A percentile compares a stretch with the other conserved stretches of the same genome.
These are phyloP conservation scores for Nicotiana rustica DNA, from an alignment of 305 asterid genomes.

Conservation along the genomic window DNA sequence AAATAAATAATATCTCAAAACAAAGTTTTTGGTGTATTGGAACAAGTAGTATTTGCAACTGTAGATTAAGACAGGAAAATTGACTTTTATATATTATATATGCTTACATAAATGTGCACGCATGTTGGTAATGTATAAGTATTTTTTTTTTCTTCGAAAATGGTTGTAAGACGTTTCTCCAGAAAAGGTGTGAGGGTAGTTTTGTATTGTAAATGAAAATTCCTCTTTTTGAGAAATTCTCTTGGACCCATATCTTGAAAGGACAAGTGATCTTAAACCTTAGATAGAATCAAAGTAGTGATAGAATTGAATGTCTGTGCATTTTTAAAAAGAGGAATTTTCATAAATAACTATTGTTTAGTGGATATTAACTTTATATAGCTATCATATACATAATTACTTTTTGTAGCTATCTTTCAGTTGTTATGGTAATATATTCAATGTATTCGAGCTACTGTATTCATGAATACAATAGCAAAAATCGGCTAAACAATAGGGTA, in stretches of 20 bases:
- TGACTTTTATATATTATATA: not conserved
- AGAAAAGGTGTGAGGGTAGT: not conserved
- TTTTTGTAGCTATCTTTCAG: no score
- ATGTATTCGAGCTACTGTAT: no score
- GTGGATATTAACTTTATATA: no score
- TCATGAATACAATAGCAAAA: no score
- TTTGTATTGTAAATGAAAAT: not conserved
- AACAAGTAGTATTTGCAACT: not conserved
- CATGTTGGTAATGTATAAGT: no score
- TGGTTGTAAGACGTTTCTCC: not conserved
- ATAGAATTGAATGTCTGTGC: not conserved
- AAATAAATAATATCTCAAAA: not conserved
- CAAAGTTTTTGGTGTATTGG: not conserved
- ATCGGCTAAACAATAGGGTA: no score
- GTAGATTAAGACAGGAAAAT: slow-evolving; percentile 10
- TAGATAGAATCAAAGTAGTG: not conserved
- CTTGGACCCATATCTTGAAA: not conserved
- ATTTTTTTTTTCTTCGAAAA: not conserved
- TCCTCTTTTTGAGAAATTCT: no score
- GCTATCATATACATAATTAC: no score
- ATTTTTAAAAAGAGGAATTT: no score
- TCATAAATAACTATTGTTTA: no score
- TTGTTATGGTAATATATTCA: no score
- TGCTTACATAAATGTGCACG: no score
- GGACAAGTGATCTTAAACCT: not conserved